phyloP scores from a whole-genome alignment of 225 moss, liverwort and hornwort species.

The Physcomitrium patens region DNA sequence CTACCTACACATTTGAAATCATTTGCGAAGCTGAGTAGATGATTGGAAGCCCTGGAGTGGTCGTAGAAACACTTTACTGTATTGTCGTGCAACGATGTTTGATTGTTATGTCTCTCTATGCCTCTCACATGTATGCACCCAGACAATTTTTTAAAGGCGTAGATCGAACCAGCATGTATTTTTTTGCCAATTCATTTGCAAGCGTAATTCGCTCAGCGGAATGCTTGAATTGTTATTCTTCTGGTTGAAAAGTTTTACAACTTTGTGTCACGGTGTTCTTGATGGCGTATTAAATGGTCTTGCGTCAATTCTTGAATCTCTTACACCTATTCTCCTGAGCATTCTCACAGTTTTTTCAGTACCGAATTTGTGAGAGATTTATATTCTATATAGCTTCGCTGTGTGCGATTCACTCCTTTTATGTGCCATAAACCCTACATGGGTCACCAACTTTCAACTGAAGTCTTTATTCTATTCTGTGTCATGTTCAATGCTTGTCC shows the following conservation, averaged over 20 bases:
- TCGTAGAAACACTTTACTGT: background rate
- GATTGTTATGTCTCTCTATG: background rate
- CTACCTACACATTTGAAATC: background rate
- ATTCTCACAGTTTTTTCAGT: background rate
- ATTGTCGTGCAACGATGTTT: too few relatives aligned
- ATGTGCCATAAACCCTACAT: background rate
- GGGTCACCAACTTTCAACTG: background rate
- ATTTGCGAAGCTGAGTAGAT: constrained; percentile 7
- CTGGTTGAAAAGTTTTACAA: background rate
- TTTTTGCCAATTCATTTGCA: background rate
- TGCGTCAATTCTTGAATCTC: background rate
- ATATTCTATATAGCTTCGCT: too few relatives aligned
- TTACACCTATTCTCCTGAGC: background rate
- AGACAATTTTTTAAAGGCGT: background rate
- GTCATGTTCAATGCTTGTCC: background rate
- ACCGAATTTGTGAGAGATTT: constrained; percentile 4
- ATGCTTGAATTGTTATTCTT: background rate
- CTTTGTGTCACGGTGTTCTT: background rate
- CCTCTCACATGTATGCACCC: background rate
- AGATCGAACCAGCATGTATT: constrained; percentile 1
- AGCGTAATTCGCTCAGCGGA: background rate
- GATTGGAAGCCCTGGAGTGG: background rate
- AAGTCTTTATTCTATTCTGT: constrained; percentile 14
- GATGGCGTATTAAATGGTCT: constrained; percentile 2
- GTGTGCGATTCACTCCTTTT: background rate